A percentile compares a stretch with the other conserved stretches of the same genome.
phyloP scores from a whole-genome alignment of 768 basidiomycete genomes.

The Trametes cinnabarina region DNA sequence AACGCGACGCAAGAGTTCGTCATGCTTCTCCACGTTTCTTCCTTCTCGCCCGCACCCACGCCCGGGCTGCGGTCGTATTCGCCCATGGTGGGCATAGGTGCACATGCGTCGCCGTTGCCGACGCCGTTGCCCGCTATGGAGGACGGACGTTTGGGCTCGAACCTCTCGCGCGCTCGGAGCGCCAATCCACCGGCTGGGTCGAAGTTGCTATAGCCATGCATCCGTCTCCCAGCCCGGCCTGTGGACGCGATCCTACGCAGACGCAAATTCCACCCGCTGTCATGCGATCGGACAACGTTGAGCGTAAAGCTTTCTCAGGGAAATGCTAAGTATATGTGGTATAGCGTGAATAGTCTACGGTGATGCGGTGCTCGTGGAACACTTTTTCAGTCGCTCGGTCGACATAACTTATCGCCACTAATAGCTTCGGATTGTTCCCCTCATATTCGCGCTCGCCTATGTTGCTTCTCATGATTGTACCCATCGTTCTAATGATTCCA shows the following conservation, averaged over 20 bases:
- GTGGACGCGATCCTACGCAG: not conserved
- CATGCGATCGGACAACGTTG: not conserved
- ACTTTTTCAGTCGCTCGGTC: constrained; percentile 18
- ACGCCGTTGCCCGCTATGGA: constrained; percentile 30
- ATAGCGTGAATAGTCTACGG: not conserved
- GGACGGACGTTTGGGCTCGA: constrained; percentile 50
- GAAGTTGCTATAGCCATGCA: constrained; percentile 9
- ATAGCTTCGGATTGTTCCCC: constrained; percentile 5
- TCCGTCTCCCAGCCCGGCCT: not conserved
- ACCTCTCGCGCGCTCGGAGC: constrained; percentile 59
- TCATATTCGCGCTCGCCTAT: not conserved
- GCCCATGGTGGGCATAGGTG: constrained; percentile 43
- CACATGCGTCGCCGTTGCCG: constrained; percentile 26
- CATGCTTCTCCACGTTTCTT: constrained; percentile 82
- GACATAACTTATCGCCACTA: constrained; percentile 22
- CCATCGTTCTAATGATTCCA: constrained; percentile 13
- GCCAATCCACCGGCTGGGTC: constrained; percentile 8
- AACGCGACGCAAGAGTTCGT: constrained; percentile 86
- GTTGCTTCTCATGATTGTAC: constrained; percentile 7
- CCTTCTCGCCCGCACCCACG: constrained; percentile 61
- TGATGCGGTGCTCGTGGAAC: constrained; percentile 8
- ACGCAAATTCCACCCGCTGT: not conserved
- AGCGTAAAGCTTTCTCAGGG: not conserved
- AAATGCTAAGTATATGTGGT: not conserved
- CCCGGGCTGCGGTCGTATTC: constrained; percentile 51